phyloP scores from a whole-genome alignment of 2,329 filamentous ascomycete species.

The Fusarium devonianum region DNA sequence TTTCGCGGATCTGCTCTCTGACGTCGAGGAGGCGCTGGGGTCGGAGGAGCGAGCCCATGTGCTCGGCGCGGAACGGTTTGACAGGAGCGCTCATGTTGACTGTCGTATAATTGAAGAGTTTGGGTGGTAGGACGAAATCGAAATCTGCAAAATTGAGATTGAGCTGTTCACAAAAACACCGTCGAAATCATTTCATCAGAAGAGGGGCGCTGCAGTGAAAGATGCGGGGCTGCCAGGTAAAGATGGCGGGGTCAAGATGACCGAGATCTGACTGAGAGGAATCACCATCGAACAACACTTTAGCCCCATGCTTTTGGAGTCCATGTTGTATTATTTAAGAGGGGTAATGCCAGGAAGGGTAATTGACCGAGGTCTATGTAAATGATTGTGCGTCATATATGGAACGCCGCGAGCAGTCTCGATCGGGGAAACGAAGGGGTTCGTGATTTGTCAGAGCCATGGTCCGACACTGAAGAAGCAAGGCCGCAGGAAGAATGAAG shows the following conservation, averaged over 20 bases:
- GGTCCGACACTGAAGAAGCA: neutral
- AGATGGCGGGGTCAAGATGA: slow-evolving; percentile 19
- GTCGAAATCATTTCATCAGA: neutral
- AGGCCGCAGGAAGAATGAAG: too few relatives aligned
- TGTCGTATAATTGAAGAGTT: neutral
- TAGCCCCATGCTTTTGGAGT: slow-evolving; percentile 3
- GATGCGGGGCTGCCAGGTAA: slow-evolving; percentile 21
- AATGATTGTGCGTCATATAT: neutral
- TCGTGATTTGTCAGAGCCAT: neutral
- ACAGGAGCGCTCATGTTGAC: slow-evolving; percentile 26
- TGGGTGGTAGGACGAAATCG: too few relatives aligned
- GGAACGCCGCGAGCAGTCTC: too few relatives aligned
- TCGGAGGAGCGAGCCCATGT: slow-evolving; percentile 77
- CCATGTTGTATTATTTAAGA: slow-evolving; percentile 8
- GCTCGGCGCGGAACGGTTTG: slow-evolving; percentile 76
- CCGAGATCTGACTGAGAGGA: slow-evolving; percentile 17
- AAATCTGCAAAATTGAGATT: neutral
- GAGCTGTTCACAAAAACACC: slow-evolving; percentile 1
- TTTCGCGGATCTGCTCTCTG: slow-evolving; percentile 44
- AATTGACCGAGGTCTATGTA: neutral
- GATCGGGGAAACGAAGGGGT: neutral
- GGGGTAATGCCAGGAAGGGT: slow-evolving; percentile 15
- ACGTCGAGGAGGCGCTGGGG: slow-evolving; percentile 56
- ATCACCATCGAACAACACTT: neutral
- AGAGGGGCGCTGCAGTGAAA: slow-evolving; percentile 19